Conservation (phyloP, 768 basidiomycete genomes). For the Suillus luteus region DNA sequence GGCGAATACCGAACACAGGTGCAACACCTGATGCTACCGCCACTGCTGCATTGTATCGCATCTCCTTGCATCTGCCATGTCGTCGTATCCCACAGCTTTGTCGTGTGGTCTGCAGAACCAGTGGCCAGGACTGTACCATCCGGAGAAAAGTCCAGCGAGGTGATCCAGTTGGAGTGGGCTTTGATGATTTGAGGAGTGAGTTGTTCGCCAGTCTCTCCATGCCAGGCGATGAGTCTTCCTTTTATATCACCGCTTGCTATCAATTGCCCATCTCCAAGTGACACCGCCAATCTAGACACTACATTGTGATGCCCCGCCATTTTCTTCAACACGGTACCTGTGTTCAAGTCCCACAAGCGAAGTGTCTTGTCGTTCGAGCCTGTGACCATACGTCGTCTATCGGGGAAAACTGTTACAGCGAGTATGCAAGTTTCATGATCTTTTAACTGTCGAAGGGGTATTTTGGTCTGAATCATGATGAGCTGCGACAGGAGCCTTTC, state of each 20-base stretch:
- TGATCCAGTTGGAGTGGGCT: not conserved
- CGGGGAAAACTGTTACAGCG: not conserved
- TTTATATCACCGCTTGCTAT: not conserved
- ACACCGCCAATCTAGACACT: not conserved
- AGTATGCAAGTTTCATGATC: not conserved
- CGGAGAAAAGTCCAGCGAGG: not conserved
- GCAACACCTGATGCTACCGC: too few relatives aligned
- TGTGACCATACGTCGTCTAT: not conserved
- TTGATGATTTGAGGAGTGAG: not conserved
- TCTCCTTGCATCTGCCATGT: not conserved
- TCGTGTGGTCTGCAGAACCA: not conserved
- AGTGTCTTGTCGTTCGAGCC: not conserved
- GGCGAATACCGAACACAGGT: not conserved
- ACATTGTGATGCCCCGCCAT: not conserved
- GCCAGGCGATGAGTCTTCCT: not conserved
- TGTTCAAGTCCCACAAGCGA: not conserved
- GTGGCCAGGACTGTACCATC: not conserved
- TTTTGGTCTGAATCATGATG: not conserved
- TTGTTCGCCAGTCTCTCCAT: not conserved
- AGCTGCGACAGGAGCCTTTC: not conserved
- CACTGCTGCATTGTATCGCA: not conserved
- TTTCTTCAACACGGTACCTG: not conserved
- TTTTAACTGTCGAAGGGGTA: not conserved
- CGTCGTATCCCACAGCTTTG: not conserved
- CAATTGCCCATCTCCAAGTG: not conserved